Conservation (phyloP, 352 stramenopile species). For the Phytophthora vignae region DNA sequence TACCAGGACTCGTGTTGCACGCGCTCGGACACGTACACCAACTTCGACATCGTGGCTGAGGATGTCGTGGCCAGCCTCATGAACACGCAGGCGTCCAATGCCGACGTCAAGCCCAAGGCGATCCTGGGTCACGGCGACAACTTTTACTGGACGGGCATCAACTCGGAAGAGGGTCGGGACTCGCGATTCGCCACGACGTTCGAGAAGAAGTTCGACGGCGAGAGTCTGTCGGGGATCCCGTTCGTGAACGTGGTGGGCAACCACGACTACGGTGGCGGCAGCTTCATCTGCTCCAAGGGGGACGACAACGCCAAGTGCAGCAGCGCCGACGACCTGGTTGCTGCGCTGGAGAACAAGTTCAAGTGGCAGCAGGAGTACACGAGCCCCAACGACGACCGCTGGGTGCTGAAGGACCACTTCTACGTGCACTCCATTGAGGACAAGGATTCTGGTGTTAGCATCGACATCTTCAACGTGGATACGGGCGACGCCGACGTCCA, state of each 20-base stretch:
- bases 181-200: slow-evolving; percentile 46
- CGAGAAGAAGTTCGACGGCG: slow-evolving; percentile 44
- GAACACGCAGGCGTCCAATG: slow-evolving; percentile 39
- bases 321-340: slow-evolving; percentile 44
- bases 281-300: slow-evolving; percentile 53
- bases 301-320: slow-evolving; percentile 44
- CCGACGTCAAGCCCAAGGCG: slow-evolving; percentile 48
- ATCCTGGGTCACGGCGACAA: slow-evolving; percentile 41
- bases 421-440: slow-evolving; percentile 55
- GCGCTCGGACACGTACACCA: slow-evolving; percentile 28
- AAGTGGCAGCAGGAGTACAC: slow-evolving; percentile 49
- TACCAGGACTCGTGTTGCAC: slow-evolving; percentile 50
- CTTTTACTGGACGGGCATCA: slow-evolving; percentile 66
- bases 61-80: slow-evolving; percentile 39
- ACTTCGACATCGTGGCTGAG: slow-evolving; percentile 29
- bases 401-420: slow-evolving; percentile 65
- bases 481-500: slow-evolving; percentile 60
- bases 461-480: slow-evolving; percentile 73
- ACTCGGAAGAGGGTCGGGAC: slow-evolving; percentile 33
- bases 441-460: slow-evolving; percentile 28
- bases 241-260: slow-evolving; percentile 73
- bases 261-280: slow-evolving; percentile 69
- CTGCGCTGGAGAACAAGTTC: slow-evolving; percentile 36
- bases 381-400: slow-evolving; percentile 63
- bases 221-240: slow-evolving; percentile 44